phyloP scores from a whole-genome alignment of 2,329 filamentous ascomycete genomes.

The Venturia pyrina region DNA sequence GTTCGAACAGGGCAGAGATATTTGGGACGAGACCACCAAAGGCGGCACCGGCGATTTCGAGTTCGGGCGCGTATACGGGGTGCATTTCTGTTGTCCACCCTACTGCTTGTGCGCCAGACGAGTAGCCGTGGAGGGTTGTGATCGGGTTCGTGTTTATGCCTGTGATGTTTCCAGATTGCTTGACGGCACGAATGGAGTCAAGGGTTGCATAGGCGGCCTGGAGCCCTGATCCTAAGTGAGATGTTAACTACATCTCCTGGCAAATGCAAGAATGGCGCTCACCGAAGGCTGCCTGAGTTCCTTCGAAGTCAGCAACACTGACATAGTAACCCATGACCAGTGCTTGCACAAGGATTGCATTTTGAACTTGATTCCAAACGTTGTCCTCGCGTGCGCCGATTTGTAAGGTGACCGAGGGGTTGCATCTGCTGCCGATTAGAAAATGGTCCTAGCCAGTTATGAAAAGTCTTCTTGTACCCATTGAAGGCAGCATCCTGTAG shows the following conservation, averaged over 20 bases:
- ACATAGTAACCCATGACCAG: conserved; percentile 8
- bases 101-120: background rate
- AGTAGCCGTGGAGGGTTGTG: conserved; percentile 11
- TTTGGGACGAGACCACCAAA: conserved; percentile 13
- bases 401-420: conserved; percentile 10
- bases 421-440: background rate
- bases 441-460: background rate
- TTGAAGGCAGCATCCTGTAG: conserved; percentile 8
- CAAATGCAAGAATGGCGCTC: background rate
- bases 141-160: conserved; percentile 1
- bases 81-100: conserved; percentile 11
- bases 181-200: conserved; percentile 11
- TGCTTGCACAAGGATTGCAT: conserved; percentile 2
- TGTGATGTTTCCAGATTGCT: conserved; percentile 11
- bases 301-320: conserved; percentile 7
- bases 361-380: conserved; percentile 8
- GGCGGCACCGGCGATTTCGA: conserved; percentile 11
- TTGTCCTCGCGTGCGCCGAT: conserved; percentile 7
- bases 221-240: background rate
- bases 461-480: background rate
- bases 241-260: background rate
- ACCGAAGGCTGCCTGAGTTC: conserved; percentile 7
- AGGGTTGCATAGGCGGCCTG: conserved; percentile 11
- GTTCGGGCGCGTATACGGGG: conserved; percentile 11
- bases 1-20: conserved; percentile 2